These are phyloP conservation scores for Aspergillus fischeri DNA, from an alignment of 2,329 filamentous ascomycete species.

Conservation along the genomic window DNA sequence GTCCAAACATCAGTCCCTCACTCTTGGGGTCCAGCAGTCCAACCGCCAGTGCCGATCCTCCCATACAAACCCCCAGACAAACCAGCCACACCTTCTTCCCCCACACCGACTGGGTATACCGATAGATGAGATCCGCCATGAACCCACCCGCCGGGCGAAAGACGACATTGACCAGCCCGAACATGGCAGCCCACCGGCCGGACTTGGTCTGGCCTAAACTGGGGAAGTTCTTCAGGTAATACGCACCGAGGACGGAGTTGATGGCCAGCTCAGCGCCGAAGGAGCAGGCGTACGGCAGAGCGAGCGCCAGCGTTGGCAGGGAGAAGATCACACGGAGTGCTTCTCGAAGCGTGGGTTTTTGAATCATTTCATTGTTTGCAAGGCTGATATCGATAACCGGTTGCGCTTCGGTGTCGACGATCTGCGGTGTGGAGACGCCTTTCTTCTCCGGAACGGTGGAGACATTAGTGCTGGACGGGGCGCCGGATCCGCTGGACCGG, in stretches of 20 bases:
- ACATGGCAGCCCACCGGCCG: conserved; percentile 55
- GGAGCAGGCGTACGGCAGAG: conserved; percentile 55
- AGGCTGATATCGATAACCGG: too few species aligned
- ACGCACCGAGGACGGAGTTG: conserved; percentile 57
- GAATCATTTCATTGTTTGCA: conserved; percentile 28
- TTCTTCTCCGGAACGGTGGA: conserved; percentile 30
- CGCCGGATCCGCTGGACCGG: conserved; percentile 15
- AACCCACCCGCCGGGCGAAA: conserved; percentile 48
- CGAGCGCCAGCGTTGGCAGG: conserved; percentile 51
- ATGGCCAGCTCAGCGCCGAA: conserved; percentile 60
- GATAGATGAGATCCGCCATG: conserved; percentile 54
- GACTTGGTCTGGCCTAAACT: conserved; percentile 51
- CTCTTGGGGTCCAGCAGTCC: conserved; percentile 59
- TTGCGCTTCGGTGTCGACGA: conserved; percentile 37
- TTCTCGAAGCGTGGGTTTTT: conserved; percentile 57
- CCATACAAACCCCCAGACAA: conserved; percentile 52
- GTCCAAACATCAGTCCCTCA: conserved; percentile 66
- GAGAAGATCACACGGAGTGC: conserved; percentile 61
- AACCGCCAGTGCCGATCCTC: conserved; percentile 58
- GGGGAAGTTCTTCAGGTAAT: conserved; percentile 56
- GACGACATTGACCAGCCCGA: conserved; percentile 50
- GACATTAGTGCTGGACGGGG: conserved; percentile 20
- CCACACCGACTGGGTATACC: conserved; percentile 51
- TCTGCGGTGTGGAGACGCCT: conserved; percentile 20
- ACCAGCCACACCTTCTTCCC: conserved; percentile 62